A percentile compares a stretch with the other conserved stretches of the same genome.
Conservation (phyloP, 148 eudicot genomes). For the Rhododendron griersonianum region DNA sequence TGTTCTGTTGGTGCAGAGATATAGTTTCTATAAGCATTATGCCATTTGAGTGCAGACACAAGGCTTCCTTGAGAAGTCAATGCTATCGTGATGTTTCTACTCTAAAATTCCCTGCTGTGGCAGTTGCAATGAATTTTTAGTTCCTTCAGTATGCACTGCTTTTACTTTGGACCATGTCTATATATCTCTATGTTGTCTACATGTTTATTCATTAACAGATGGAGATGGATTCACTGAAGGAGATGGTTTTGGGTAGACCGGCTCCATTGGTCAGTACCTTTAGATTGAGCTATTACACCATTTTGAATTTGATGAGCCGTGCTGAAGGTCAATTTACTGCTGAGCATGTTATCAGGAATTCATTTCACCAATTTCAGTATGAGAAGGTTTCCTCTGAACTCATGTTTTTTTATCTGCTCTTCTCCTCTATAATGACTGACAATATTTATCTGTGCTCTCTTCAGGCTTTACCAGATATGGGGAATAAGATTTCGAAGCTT, state of each 20-base stretch:
- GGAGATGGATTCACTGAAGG: constrained; percentile 89
- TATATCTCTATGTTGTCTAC: not conserved
- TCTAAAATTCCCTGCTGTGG: not conserved
- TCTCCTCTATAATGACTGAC: not conserved
- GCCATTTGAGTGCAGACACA: not conserved
- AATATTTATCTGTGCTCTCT: constrained; percentile 1
- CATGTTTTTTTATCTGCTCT: not conserved
- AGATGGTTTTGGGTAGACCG: constrained; percentile 91
- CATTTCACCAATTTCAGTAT: constrained; percentile 95
- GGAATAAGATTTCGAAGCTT: constrained; percentile 66
- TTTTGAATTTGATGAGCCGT: constrained; percentile 95
- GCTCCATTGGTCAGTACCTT: constrained; percentile 97
- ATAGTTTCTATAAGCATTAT: not conserved
- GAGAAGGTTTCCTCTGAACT: constrained; percentile 65
- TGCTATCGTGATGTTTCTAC: not conserved
- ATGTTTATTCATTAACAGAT: constrained; percentile 36
- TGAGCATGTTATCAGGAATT: constrained; percentile 91
- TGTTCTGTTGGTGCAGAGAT: not conserved
- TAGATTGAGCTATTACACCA: constrained; percentile 93
- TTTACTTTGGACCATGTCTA: not conserved
- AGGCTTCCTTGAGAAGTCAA: not conserved
- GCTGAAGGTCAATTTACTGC: constrained; percentile 97
- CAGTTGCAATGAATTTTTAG: not conserved
- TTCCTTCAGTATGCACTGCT: not conserved
- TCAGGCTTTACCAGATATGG: constrained; percentile 94